These are phyloP conservation scores for Aquilaria agallochum DNA, from an alignment of 441 rosid species.

Conservation along the genomic window DNA sequence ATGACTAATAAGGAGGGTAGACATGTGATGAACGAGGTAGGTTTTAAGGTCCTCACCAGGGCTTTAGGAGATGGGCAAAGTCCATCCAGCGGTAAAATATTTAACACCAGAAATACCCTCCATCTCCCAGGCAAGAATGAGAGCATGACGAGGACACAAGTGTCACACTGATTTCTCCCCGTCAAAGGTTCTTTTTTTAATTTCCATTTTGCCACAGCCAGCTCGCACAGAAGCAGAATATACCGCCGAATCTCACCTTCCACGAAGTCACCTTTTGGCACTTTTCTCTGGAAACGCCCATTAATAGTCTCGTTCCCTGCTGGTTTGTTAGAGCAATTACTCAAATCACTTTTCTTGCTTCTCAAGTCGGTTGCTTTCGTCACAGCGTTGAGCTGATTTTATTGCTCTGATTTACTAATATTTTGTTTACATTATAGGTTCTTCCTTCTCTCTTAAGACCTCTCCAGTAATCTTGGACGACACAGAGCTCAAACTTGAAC, in stretches of 20 bases:
- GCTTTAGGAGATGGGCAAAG: no score
- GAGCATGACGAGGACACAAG: not conserved
- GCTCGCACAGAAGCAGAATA: not conserved
- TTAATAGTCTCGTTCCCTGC: not conserved
- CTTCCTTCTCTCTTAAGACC: slow-evolving; percentile 2
- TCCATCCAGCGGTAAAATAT: not conserved
- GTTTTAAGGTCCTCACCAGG: no score
- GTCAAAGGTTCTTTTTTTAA: not conserved
- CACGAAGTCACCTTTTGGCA: slow-evolving; percentile 6
- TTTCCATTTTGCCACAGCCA: slow-evolving; percentile 6
- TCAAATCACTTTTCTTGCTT: slow-evolving; percentile 23
- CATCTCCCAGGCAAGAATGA: not conserved
- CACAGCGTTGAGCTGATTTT: not conserved
- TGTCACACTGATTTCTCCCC: not conserved
- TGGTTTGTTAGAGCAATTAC: not conserved
- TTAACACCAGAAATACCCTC: slow-evolving; percentile 5
- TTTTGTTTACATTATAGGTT: slow-evolving; percentile 3
- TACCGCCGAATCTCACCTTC: slow-evolving; percentile 11
- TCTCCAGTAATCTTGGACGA: slow-evolving; percentile 23
- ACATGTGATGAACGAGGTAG: no score
- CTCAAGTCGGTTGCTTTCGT: slow-evolving; percentile 26
- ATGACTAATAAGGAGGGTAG: no score
- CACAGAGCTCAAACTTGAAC: slow-evolving; percentile 3
- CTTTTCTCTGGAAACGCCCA: not conserved
- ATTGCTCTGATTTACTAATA: not conserved